Evolutionary conservation across 2,329 filamentous ascomycete genomes (phyloP).

Genomic region (Tolypocladium sp.): DNA sequence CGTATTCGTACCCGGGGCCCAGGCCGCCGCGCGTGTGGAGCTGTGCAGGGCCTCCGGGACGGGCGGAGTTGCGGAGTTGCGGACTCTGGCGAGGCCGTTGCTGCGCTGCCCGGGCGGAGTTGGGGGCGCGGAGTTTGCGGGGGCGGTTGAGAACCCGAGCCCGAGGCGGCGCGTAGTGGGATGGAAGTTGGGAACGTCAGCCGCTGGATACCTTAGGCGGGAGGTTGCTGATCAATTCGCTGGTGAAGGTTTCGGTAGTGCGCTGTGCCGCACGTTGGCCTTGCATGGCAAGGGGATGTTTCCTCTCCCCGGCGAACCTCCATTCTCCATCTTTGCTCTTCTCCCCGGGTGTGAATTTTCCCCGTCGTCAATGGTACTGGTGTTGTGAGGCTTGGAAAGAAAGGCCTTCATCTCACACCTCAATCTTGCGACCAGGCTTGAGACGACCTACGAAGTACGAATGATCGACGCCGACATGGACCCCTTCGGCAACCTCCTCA

Average conservation of each 20-base stretch:
- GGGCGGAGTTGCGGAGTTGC: constrained; percentile 6
- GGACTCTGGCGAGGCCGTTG: background rate
- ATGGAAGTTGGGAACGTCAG: background rate
- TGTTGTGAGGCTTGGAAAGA: background rate
- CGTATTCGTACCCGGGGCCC: background rate
- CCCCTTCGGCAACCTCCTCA: background rate
- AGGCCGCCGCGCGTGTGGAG: background rate
- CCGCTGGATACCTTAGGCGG: too few relatives aligned
- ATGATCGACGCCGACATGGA: background rate
- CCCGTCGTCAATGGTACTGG: background rate
- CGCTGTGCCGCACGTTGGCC: background rate
- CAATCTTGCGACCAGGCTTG: background rate
- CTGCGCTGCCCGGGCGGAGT: background rate
- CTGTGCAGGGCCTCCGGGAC: background rate
- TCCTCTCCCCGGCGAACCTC: background rate
- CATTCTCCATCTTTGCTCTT: background rate
- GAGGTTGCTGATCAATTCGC: background rate
- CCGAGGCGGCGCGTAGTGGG: background rate
- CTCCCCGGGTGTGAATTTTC: background rate
- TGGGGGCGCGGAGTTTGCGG: background rate
- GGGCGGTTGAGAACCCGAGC: background rate
- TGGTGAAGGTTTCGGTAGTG: background rate
- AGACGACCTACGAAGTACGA: background rate
- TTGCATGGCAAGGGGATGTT: background rate
- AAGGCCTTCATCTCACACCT: background rate